Evolutionary conservation across 2,329 filamentous ascomycete genomes (phyloP).

Genomic region (Phaeosphaeriaceae sp.): DNA sequence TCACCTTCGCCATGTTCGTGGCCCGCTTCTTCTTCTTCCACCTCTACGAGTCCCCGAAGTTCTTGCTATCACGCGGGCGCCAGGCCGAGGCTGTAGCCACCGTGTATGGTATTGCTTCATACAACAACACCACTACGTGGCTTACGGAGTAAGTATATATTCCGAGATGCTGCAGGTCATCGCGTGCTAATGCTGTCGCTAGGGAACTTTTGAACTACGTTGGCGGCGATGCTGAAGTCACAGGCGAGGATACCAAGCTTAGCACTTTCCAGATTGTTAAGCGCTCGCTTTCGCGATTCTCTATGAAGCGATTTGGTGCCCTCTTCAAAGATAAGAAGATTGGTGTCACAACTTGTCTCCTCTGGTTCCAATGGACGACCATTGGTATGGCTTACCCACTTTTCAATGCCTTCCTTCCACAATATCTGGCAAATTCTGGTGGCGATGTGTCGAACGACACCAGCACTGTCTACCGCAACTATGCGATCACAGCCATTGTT

Average conservation of each 20-base stretch:
- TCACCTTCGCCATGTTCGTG: slow-evolving; percentile 79
- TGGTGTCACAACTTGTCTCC: slow-evolving; percentile 56
- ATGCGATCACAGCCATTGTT: slow-evolving; percentile 78
- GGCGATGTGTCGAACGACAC: slow-evolving; percentile 30
- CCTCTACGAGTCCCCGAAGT: slow-evolving; percentile 86
- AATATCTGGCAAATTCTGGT: slow-evolving; percentile 73
- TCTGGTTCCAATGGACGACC: slow-evolving; percentile 83
- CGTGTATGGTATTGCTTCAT: slow-evolving; percentile 77
- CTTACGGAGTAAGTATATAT: slow-evolving; percentile 62
- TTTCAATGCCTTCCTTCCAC: slow-evolving; percentile 89
- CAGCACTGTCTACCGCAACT: slow-evolving; percentile 73
- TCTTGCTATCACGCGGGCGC: slow-evolving; percentile 75
- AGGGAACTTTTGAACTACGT: slow-evolving; percentile 64
- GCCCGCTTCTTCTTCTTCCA: slow-evolving; percentile 81
- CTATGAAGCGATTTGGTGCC: slow-evolving; percentile 69
- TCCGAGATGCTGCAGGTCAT: too few species aligned
- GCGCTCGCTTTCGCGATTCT: slow-evolving; percentile 71
- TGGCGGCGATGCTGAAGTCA: slow-evolving; percentile 56
- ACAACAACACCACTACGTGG: slow-evolving; percentile 62
- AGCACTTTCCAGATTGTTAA: slow-evolving; percentile 59
- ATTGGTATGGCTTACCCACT: slow-evolving; percentile 89
- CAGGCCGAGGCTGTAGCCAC: slow-evolving; percentile 81
- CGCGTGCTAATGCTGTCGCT: too few species aligned
- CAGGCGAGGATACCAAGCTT: slow-evolving; percentile 46
- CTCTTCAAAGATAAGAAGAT: slow-evolving; percentile 62